phyloP scores from a whole-genome alignment of 805 yeast species.

The Ogataea degrootiae region DNA sequence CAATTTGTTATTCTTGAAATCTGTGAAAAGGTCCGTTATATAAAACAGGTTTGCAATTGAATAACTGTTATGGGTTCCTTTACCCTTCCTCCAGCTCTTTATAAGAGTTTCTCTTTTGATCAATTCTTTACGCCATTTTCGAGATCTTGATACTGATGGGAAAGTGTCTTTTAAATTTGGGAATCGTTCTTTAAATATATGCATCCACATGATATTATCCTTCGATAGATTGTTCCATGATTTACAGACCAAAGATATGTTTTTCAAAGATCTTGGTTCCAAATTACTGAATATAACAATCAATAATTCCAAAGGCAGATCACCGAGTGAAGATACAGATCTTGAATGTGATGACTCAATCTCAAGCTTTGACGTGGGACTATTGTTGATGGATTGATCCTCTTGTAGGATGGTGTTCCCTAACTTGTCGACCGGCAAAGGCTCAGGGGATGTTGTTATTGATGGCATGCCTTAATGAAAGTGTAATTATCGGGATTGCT shows the following conservation, averaged over 20 bases:
- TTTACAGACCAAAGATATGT: slow-evolving; percentile 41
- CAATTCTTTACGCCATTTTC: slow-evolving; percentile 45
- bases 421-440: slow-evolving; percentile 1
- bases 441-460: too few species aligned
- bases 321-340: slow-evolving; percentile 7
- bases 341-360: neutral
- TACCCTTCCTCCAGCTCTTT: slow-evolving; percentile 36
- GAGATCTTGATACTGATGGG: slow-evolving; percentile 40
- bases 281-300: slow-evolving; percentile 40
- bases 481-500: too few species aligned
- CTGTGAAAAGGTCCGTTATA: slow-evolving; percentile 24
- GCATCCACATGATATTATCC: slow-evolving; percentile 45
- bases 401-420: neutral
- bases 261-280: slow-evolving; percentile 40
- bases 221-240: slow-evolving; percentile 42
- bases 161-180: slow-evolving; percentile 31
- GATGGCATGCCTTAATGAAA: too few species aligned
- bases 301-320: slow-evolving; percentile 45
- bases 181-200: slow-evolving; percentile 38
- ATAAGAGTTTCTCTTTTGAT: slow-evolving; percentile 32
- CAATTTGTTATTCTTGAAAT: slow-evolving; percentile 22
- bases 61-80: slow-evolving; percentile 21
- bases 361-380: too few species aligned
- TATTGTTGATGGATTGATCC: neutral
- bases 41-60: slow-evolving; percentile 12